Evolutionary conservation across 2,329 filamentous ascomycete species (phyloP).

Genomic region (Helminthosporium solani): DNA sequence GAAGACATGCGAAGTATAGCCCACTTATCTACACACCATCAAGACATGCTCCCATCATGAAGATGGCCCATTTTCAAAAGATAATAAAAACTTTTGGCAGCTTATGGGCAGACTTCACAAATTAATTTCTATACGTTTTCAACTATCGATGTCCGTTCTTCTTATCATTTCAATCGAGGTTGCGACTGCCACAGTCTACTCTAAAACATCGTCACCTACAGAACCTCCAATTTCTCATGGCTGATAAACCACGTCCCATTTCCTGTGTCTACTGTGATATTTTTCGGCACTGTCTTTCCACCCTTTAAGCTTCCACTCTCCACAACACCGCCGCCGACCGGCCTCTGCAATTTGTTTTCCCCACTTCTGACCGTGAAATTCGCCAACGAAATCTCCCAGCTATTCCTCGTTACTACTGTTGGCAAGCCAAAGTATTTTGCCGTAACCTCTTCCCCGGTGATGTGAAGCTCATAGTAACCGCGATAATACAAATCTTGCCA

Average conservation of each 20-base stretch:
- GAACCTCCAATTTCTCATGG: conserved; percentile 23
- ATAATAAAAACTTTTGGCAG: too few relatives aligned
- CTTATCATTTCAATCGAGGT: too few relatives aligned
- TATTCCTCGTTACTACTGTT: conserved; percentile 59
- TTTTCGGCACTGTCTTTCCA: conserved; percentile 40
- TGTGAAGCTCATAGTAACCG: conserved; percentile 68
- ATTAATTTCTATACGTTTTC: too few relatives aligned
- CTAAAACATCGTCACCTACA: conserved; percentile 9
- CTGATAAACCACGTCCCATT: conserved; percentile 41
- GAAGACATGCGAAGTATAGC: too few relatives aligned
- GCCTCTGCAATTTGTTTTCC: conserved; percentile 58
- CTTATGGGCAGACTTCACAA: too few relatives aligned
- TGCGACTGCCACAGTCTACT: too few relatives aligned
- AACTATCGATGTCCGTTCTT: too few relatives aligned
- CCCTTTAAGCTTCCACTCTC: conserved; percentile 60
- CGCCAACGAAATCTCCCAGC: conserved; percentile 65
- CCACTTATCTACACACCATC: too few relatives aligned
- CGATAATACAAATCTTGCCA: conserved; percentile 75
- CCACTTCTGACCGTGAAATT: conserved; percentile 68
- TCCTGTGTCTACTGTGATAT: conserved; percentile 35
- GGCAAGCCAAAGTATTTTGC: conserved; percentile 67
- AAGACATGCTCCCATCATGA: too few relatives aligned
- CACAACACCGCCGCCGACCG: conserved; percentile 52
- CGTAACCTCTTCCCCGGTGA: conserved; percentile 55
- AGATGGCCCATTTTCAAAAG: too few relatives aligned